Conservation (phyloP, 306 rosid genomes). For the Macrotyloma uniflorum region DNA sequence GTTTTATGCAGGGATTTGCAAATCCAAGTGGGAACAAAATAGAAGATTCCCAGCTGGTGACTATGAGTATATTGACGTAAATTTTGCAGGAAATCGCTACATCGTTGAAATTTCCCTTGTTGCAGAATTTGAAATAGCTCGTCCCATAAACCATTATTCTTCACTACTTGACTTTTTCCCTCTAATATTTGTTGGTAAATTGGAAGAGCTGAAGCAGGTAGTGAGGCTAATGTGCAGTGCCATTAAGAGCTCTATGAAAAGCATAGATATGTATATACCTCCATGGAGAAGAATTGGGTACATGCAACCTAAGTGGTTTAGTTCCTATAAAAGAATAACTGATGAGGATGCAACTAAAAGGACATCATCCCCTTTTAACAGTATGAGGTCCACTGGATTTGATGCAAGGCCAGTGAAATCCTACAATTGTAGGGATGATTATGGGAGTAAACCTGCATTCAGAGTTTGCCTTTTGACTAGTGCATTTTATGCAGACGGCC, state of each 20-base stretch:
- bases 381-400: background rate
- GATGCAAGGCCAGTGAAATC: background rate
- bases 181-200: background rate
- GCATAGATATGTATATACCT: background rate
- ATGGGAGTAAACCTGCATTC: background rate
- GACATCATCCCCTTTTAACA: background rate
- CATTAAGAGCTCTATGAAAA: background rate
- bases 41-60: background rate
- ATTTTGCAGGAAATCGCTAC: background rate
- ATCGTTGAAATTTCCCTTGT: background rate
- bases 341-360: background rate
- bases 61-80: background rate
- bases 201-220: background rate
- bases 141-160: background rate
- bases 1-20: background rate
- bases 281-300: background rate
- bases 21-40: background rate
- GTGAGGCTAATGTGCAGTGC: background rate
- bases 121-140: background rate
- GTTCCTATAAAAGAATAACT: background rate
- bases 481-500: background rate
- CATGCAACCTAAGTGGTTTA: slow-evolving; percentile 9
- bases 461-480: background rate
- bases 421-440: background rate
- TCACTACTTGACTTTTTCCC: background rate